Evolutionary conservation across 2,329 filamentous ascomycete genomes (phyloP), one percentile per base, ranked within the genome.

Genomic region (Fusarium sp.): DNA sequence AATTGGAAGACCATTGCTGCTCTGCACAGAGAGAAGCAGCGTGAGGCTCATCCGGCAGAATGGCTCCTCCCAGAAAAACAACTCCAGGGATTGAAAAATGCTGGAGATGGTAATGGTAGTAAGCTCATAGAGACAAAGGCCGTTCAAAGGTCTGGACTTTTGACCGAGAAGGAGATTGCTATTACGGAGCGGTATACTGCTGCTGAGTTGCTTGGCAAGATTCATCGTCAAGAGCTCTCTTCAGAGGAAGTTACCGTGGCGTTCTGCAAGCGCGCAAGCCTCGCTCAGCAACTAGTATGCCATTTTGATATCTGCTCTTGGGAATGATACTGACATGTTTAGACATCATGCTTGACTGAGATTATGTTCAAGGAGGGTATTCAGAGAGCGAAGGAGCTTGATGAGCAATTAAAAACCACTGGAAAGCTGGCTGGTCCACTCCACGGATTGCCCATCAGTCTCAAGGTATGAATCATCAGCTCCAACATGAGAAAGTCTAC

Each of bases 311-410:
- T 2, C 5, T 10, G 2, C 3, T 0, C 2, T 9, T 2, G 8
- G 3, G 4, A 37, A 5, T 2, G 10, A 17, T 0, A 4, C 48
- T 71, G 20, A 71, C 27, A 7, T 4, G 6, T 1, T 1, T 2
- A 75, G 73, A 75, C 71, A 11, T 66, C 64, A 1, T 75, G 71
- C 10, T 30, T 75, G 38, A 75, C 73, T 1, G 73, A 75, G 40
- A 67, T 75, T 1, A 60, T 70, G 13, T 75, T 75, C 10, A 41
- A 64, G 6, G 73, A 75, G 15, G 73, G 64, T 0, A 67, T 75
- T 1, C 57, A 69, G 6, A 58, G 73, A 27, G 73, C 73, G 0
- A 64, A 48, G 5, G 20, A 59, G 3, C 58, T 75, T 6, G 73
- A 75, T 5, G 63, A 75, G 20, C 64, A 75, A 14, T 27, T 75